Conservation (phyloP, 495 filamentous ascomycete genomes). For the Daldinia decipiens region DNA sequence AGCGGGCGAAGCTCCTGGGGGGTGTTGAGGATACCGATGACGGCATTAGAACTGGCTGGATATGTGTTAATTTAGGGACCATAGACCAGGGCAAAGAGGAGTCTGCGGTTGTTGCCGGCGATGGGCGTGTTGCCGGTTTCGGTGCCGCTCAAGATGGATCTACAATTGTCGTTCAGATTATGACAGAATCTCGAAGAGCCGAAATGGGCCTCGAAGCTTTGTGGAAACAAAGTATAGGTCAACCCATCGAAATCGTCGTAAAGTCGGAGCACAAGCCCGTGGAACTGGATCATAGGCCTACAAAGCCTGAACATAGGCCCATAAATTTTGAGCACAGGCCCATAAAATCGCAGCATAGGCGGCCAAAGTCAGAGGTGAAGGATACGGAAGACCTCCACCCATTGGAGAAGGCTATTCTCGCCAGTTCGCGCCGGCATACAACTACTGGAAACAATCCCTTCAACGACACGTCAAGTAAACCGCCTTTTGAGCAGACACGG, state of each 20-base stretch:
- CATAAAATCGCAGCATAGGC: not conserved
- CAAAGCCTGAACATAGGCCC: constrained; percentile 18
- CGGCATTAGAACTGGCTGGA: constrained; percentile 90
- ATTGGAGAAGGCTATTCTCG: constrained; percentile 47
- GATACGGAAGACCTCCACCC: constrained; percentile 37
- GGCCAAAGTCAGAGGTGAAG: constrained; percentile 33
- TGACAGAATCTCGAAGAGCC: constrained; percentile 84
- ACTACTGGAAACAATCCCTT: constrained; percentile 12
- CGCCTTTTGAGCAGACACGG: constrained; percentile 33
- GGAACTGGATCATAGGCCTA: not conserved
- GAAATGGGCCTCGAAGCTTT: constrained; percentile 86
- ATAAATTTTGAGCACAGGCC: constrained; percentile 19
- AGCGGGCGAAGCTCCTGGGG: constrained; percentile 78
- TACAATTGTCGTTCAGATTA: constrained; percentile 83
- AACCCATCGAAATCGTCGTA: constrained; percentile 43
- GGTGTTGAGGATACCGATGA: constrained; percentile 68
- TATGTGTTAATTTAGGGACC: constrained; percentile 88
- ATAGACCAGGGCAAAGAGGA: constrained; percentile 65
- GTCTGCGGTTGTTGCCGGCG: constrained; percentile 51
- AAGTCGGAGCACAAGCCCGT: constrained; percentile 19
- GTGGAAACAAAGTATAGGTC: constrained; percentile 69
- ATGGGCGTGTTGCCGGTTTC: constrained; percentile 76
- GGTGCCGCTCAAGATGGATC: constrained; percentile 67
- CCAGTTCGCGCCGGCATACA: constrained; percentile 27
- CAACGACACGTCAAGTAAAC: constrained; percentile 25